Percentiles rank a stretch among this genome's conserved stretches.
These are phyloP conservation scores for Leptographium lundbergii DNA, from an alignment of 2,329 filamentous ascomycete genomes.

Conservation along the genomic window DNA sequence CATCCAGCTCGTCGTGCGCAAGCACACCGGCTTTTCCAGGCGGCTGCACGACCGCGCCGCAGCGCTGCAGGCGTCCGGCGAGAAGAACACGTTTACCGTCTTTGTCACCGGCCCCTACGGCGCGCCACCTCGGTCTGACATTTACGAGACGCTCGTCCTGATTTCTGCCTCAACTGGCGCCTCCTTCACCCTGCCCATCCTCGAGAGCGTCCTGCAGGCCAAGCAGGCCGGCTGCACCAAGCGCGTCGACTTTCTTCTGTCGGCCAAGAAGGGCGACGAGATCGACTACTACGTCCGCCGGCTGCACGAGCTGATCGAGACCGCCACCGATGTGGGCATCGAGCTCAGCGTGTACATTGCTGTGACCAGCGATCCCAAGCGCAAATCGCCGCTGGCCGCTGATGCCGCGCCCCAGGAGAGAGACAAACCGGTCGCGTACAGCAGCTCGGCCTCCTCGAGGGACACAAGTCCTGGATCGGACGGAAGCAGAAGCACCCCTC, in stretches of 20 bases:
- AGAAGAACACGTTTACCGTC: slow-evolving; percentile 24
- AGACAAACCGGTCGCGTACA: background rate
- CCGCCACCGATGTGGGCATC: slow-evolving; percentile 30
- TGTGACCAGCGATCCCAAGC: slow-evolving; percentile 27
- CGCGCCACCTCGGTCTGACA: slow-evolving; percentile 39
- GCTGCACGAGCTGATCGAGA: slow-evolving; percentile 30
- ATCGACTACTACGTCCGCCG: slow-evolving; percentile 42
- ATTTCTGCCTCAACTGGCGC: slow-evolving; percentile 52
- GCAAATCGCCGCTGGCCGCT: background rate
- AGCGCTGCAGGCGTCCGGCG: slow-evolving; percentile 19
- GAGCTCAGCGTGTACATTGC: slow-evolving; percentile 40
- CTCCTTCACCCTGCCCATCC: slow-evolving; percentile 46
- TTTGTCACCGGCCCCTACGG: slow-evolving; percentile 47
- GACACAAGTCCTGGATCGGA: background rate
- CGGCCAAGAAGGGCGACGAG: slow-evolving; percentile 39
- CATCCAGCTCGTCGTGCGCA: slow-evolving; percentile 44
- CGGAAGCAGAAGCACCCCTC: slow-evolving; percentile 1
- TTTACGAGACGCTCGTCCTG: slow-evolving; percentile 46
- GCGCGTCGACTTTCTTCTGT: slow-evolving; percentile 39
- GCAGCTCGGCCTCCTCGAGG: background rate
- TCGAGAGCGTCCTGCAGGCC: slow-evolving; percentile 38
- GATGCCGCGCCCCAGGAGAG: background rate
- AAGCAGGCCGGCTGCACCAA: slow-evolving; percentile 32
- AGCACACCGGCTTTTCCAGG: slow-evolving; percentile 44
- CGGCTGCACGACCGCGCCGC: slow-evolving; percentile 35